Evolutionary conservation across 306 rosid species (phyloP).

Genomic region (Quillaja saponaria): DNA sequence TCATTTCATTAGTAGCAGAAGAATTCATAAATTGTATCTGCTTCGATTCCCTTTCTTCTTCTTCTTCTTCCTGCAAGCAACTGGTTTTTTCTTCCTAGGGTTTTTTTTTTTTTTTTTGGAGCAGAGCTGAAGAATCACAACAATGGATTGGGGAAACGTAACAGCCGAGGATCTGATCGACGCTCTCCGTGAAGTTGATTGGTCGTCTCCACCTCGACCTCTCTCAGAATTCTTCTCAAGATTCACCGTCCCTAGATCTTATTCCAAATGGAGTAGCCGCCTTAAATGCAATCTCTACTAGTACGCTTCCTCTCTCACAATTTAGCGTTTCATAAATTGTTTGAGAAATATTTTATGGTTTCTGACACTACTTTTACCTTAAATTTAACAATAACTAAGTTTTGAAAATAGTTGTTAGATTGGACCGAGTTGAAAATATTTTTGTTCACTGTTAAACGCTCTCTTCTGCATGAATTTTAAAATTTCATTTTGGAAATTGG

Average conservation of each 20-base stretch:
- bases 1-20: constrained; percentile 11
- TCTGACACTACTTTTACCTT: too few species aligned
- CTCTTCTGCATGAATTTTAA: too few species aligned
- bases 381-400: too few species aligned
- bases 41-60: not conserved
- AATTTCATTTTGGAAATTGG: too few species aligned
- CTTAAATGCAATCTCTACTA: constrained; percentile 99
- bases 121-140: constrained; percentile 4
- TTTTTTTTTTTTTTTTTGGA: constrained; percentile 16
- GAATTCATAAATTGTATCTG: not conserved
- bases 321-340: not conserved
- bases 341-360: not conserved
- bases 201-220: constrained; percentile 99
- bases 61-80: not conserved
- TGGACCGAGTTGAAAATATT: too few species aligned
- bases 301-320: constrained; percentile 35
- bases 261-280: constrained; percentile 87
- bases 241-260: constrained; percentile 83
- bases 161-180: constrained; percentile 94
- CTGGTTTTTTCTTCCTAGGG: not conserved
- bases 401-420: too few species aligned
- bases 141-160: constrained; percentile 98
- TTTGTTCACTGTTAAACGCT: too few species aligned
- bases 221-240: constrained; percentile 87
- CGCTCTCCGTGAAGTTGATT: constrained; percentile 97